A percentile compares a stretch with the other conserved stretches of the same genome.
Evolutionary conservation across 345 rosid species (phyloP).

Genomic region (Leavenworthia alabamica): DNA sequence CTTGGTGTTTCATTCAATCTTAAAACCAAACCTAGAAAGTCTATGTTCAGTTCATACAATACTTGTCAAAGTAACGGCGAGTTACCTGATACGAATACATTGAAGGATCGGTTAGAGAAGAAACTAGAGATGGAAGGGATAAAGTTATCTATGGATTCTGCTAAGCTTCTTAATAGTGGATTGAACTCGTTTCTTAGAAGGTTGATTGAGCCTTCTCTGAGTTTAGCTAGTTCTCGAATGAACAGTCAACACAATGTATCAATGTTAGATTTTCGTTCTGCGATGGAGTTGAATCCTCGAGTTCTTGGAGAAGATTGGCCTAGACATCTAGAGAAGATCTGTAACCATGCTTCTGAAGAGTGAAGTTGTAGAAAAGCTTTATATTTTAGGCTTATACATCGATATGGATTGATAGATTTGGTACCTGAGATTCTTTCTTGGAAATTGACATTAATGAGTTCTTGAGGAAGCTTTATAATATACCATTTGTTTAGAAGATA

Average conservation of each 20-base stretch:
- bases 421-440: slow-evolving; percentile 21
- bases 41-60: slow-evolving; percentile 26
- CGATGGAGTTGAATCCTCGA: slow-evolving; percentile 65
- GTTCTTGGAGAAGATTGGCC: slow-evolving; percentile 76
- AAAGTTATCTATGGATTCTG: slow-evolving; percentile 44
- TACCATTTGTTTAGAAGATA: slow-evolving; percentile 25
- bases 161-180: slow-evolving; percentile 58
- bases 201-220: slow-evolving; percentile 62
- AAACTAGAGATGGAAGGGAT: slow-evolving; percentile 63
- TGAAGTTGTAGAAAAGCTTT: slow-evolving; percentile 16
- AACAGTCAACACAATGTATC: slow-evolving; percentile 34
- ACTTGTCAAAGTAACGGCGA: slow-evolving; percentile 47
- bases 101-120: slow-evolving; percentile 50
- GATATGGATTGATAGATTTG: slow-evolving; percentile 17
- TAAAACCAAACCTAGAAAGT: slow-evolving; percentile 37
- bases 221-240: slow-evolving; percentile 42
- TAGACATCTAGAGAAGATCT: slow-evolving; percentile 58
- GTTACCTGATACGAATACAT: slow-evolving; percentile 64
- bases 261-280: slow-evolving; percentile 49
- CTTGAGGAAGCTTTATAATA: slow-evolving; percentile 24
- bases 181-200: slow-evolving; percentile 60
- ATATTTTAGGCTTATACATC: neutral
- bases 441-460: slow-evolving; percentile 5
- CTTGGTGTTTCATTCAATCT: slow-evolving; percentile 55
- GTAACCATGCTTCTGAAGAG: slow-evolving; percentile 37